Evolutionary conservation across 2,329 filamentous ascomycete genomes (phyloP).

Genomic region (Trichoderma sp.): DNA sequence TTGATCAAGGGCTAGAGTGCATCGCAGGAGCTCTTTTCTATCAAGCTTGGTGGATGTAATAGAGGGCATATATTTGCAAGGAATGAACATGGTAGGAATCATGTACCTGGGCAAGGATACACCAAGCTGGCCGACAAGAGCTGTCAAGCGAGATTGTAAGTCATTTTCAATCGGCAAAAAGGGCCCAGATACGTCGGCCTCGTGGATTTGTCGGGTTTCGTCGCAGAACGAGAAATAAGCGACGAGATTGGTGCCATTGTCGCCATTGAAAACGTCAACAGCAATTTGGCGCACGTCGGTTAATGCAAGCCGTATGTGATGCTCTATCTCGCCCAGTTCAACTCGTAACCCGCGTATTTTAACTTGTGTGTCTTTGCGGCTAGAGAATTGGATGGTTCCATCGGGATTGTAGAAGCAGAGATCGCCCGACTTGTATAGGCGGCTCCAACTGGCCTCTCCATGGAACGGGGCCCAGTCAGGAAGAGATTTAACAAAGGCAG

Average conservation of each 20-base stretch:
- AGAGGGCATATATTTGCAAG: slow-evolving; percentile 29
- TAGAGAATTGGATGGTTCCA: slow-evolving; percentile 22
- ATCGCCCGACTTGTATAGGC: slow-evolving; percentile 23
- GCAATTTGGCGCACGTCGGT: slow-evolving; percentile 10
- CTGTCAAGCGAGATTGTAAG: slow-evolving; percentile 26
- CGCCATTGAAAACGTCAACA: slow-evolving; percentile 15
- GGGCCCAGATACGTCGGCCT: slow-evolving; percentile 13
- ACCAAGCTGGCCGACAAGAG: slow-evolving; percentile 25
- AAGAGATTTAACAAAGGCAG: not conserved
- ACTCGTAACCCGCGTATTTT: slow-evolving; percentile 19
- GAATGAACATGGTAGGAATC: slow-evolving; percentile 29
- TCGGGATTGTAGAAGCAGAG: slow-evolving; percentile 22
- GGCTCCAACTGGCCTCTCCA: not conserved
- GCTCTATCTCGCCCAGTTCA: slow-evolving; percentile 24
- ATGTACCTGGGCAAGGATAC: slow-evolving; percentile 28
- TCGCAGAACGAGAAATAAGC: slow-evolving; percentile 22
- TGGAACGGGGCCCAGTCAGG: slow-evolving; percentile 22
- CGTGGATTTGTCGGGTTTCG: slow-evolving; percentile 8
- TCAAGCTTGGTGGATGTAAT: slow-evolving; percentile 30
- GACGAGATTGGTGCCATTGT: slow-evolving; percentile 16
- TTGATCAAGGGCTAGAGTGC: not conserved
- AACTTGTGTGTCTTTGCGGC: slow-evolving; percentile 11
- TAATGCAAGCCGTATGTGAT: slow-evolving; percentile 2
- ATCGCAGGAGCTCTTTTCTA: slow-evolving; percentile 12
- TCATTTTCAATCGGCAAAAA: slow-evolving; percentile 21